Evolutionary conservation across 805 yeast genomes (phyloP), one percentile per base, ranked within the genome.

Genomic region (Metschnikowia orientalis): DNA sequence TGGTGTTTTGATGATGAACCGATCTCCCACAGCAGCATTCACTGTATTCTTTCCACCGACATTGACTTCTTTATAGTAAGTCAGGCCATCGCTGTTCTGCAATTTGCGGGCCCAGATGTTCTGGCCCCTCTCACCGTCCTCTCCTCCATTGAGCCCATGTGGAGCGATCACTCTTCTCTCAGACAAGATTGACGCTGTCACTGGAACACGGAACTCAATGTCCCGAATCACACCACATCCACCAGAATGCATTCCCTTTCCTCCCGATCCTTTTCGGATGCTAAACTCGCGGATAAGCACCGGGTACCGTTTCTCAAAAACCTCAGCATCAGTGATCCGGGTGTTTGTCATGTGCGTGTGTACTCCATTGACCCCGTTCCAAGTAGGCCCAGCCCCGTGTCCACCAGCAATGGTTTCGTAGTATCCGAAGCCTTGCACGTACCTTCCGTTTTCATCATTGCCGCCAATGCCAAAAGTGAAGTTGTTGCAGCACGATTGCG

Each of bases 401-500:
- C 50, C 50, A 11, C 50, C 50, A 4, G 45, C 44, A 18, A 46
- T 46, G 11, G 50, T 46, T 30, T 46, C 50, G 34, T 46, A 46
- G 38, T 46, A 46, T 6, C 50, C 50, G 19, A 46, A 46, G 2
- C 55, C 55, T 26, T 42, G 47, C n/a, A 41, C 44, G 24, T 41
- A 36, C 6, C 61, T 56, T 37, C 73, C 71, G 8, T 43, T 42
- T 8, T 47, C 44, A 28, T 87, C 90, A 41, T 81, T 85, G 4
- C 49, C 49, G 8, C 49, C 49, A 17, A 73, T 75, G 15, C 97
- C 97, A 64, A 89, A 90, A 0, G 96, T 89, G 47, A 90, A 76
- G 59, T 90, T 92, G 59, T 92, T 90, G 57, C 95, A 86, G 39
- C 92, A 88, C 26, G 97, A 96, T 60, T 90, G 97, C 1, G 97